These are phyloP conservation scores for Lathyrus aphaca DNA, from an alignment of 306 rosid species.

Conservation along the genomic window DNA sequence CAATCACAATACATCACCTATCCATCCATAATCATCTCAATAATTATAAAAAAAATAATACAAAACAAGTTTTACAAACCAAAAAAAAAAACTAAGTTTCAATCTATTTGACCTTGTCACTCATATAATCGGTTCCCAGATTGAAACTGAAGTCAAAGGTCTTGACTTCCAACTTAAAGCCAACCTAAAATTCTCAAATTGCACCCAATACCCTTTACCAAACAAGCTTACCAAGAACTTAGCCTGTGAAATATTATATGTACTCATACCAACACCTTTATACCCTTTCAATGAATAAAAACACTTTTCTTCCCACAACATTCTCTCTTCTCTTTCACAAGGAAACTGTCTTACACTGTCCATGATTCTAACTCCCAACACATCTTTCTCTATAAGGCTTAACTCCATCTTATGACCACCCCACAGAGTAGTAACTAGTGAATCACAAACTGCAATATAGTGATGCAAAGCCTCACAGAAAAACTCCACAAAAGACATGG, in stretches of 20 bases:
- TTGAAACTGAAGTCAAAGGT: constrained; percentile 63
- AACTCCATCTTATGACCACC: constrained; percentile 44
- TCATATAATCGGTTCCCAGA: constrained; percentile 55
- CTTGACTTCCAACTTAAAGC: constrained; percentile 68
- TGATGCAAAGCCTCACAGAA: constrained; percentile 77
- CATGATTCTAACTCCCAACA: constrained; percentile 56
- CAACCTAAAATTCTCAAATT: constrained; percentile 48
- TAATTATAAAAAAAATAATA: neutral
- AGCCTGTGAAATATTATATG: constrained; percentile 61
- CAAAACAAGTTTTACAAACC: neutral
- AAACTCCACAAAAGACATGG: constrained; percentile 70
- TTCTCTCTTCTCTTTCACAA: constrained; percentile 45
- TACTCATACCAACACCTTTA: constrained; percentile 54
- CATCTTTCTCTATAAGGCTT: constrained; percentile 53
- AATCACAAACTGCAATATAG: constrained; percentile 58
- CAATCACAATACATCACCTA: neutral
- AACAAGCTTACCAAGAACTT: constrained; percentile 63
- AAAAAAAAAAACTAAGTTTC: neutral
- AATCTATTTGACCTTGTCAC: constrained; percentile 37
- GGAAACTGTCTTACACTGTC: constrained; percentile 66
- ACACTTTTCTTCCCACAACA: constrained; percentile 48
- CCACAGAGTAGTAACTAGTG: constrained; percentile 47
- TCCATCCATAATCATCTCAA: constrained; percentile 21
- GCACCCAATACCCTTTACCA: constrained; percentile 67
- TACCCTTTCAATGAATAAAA: constrained; percentile 51